Conservation (phyloP, 2,329 filamentous ascomycete species). For the Talaromyces marneffei region DNA sequence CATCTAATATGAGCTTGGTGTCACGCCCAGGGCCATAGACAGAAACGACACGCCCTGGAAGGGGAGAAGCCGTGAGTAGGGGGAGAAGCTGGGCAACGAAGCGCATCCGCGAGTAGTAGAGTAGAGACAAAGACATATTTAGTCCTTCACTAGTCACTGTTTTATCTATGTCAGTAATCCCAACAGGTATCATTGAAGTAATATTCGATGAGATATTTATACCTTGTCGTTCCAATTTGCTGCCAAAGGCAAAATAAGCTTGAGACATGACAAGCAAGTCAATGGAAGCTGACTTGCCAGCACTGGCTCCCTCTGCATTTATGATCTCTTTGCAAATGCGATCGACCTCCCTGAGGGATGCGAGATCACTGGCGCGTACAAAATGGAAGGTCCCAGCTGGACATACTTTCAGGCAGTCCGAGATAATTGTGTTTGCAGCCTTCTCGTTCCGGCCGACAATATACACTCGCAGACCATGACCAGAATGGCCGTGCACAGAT, state of each 20-base stretch:
- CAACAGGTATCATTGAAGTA: not conserved
- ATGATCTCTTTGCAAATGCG: conserved; percentile 6
- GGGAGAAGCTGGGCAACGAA: conserved; percentile 4
- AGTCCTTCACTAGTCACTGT: conserved; percentile 9
- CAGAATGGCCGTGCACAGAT: not conserved
- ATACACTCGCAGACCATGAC: conserved; percentile 5
- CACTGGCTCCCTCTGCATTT: not conserved
- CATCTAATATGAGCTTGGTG: conserved; percentile 6
- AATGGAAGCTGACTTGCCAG: not conserved
- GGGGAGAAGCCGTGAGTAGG: not conserved
- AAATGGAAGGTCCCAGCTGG: not conserved
- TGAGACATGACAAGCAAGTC: conserved; percentile 9
- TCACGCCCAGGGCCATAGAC: conserved; percentile 8
- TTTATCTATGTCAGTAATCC: not conserved
- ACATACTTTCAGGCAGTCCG: not conserved
- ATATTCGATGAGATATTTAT: not conserved
- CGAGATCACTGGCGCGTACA: conserved; percentile 4
- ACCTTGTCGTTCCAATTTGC: conserved; percentile 4
- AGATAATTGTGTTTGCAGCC: not conserved
- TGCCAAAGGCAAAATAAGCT: not conserved
- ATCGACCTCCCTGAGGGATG: conserved; percentile 3
- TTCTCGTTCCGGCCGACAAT: conserved; percentile 2
- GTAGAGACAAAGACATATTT: conserved; percentile 3
- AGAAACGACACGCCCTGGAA: conserved; percentile 8
- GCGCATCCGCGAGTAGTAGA: conserved; percentile 12